Evolutionary conservation across 2,329 filamentous ascomycete species (phyloP), one percentile per base, ranked within the genome.

Genomic region (Fusarium buharicum): DNA sequence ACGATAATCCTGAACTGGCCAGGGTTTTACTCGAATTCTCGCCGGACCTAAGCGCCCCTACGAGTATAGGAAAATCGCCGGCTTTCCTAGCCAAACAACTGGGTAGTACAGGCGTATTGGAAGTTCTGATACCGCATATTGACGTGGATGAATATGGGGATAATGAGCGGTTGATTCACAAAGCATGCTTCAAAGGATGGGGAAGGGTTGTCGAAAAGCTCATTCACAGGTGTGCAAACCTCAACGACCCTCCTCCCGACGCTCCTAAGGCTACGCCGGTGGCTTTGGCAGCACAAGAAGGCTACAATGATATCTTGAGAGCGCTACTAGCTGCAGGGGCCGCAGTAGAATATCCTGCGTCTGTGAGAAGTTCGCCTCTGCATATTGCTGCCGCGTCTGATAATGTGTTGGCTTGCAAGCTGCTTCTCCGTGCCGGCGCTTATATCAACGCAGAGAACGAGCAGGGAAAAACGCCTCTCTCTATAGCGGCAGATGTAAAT

Each of bases 261-360:
- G 45, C 50, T 4, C 61, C 63, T 9, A 54, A 62, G 22, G 62
- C 62, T 11, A 66, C 48, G 3, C 64, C 64, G 13, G 59, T 67
- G 3, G 55, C 51, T 16, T 31, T 66, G 17, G 62, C 53, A 17
- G 62, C 45, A 7, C 49, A 59, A 11, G 28, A 41, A 22, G 28
- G 56, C 8, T 50, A 61, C 8, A 46, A 47, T 17, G 34, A 54
- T 17, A 36, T 64, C 20, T 14, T 67, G 12, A 51, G 51, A 36
- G 37, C 39, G 4, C 50, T 64, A 22, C 13, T 66, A 5, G 50
- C 34, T 33, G 64, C 55, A 39, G 62, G 64, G 8, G 59, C 64
- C 27, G 20, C 30, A 11, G 28, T 53, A 1, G 62, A 67, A 10
- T 60, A 50, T 20, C 59, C 59, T 2, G 18, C 47, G 3, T 39